These are phyloP conservation scores for Euphorbia lathyris DNA, from an alignment of 345 rosid species.

Conservation along the genomic window DNA sequence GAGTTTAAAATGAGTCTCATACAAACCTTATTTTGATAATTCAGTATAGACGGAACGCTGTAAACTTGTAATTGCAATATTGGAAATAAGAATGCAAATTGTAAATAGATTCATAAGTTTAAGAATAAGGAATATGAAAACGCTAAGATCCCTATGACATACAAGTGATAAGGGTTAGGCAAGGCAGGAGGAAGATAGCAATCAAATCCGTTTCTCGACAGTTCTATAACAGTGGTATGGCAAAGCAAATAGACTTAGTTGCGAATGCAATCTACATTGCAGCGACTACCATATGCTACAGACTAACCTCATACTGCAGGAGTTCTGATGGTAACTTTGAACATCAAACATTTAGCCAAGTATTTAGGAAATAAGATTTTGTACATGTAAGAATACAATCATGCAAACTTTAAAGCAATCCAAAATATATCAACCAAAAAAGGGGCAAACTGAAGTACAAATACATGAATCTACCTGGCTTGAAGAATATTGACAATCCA, in stretches of 20 bases:
- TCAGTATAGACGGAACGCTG: neutral
- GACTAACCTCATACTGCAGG: neutral
- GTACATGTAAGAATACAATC: neutral
- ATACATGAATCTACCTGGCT: conserved; percentile 19
- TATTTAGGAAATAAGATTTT: neutral
- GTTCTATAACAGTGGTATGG: neutral
- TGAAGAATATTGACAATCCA: conserved; percentile 30
- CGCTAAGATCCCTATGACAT: neutral
- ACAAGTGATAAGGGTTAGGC: neutral
- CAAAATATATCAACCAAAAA: neutral
- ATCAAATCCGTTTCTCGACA: neutral
- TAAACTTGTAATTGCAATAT: neutral
- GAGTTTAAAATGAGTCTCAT: neutral
- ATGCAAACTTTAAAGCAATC: neutral
- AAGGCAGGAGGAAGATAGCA: neutral
- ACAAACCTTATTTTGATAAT: neutral
- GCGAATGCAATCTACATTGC: neutral
- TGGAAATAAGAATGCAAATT: neutral
- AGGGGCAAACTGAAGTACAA: neutral
- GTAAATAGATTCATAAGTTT: neutral
- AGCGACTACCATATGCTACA: neutral
- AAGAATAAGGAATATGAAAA: neutral
- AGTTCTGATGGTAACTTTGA: neutral
- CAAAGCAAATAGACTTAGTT: neutral
- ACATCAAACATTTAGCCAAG: neutral